These are phyloP conservation scores for Blastomyces parvus DNA, from an alignment of 2,329 filamentous ascomycete genomes.

Conservation along the genomic window DNA sequence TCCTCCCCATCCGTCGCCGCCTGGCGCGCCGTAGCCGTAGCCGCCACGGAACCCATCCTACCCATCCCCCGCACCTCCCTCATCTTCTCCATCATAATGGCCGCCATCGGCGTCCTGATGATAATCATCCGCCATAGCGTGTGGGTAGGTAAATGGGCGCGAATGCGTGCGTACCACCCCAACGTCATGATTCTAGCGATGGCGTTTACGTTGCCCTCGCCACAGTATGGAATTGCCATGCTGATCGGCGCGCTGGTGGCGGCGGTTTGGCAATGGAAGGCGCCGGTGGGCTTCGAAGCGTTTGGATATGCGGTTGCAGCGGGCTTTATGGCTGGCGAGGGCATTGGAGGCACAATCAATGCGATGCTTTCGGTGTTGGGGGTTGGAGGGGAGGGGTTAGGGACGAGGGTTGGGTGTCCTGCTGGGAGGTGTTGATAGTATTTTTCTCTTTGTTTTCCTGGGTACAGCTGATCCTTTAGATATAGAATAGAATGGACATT, in stretches of 20 bases:
- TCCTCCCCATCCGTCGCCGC: slow-evolving; percentile 53
- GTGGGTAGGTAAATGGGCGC: slow-evolving; percentile 9
- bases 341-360: slow-evolving; percentile 54
- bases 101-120: slow-evolving; percentile 18
- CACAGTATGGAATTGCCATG: slow-evolving; percentile 51
- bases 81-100: slow-evolving; percentile 47
- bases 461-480: neutral
- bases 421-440: slow-evolving; percentile 15
- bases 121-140: slow-evolving; percentile 9
- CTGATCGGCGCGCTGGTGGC: slow-evolving; percentile 46
- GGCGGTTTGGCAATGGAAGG: slow-evolving; percentile 47
- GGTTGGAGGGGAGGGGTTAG: slow-evolving; percentile 30
- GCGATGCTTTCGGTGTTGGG: slow-evolving; percentile 40
- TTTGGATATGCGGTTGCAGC: slow-evolving; percentile 52
- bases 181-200: slow-evolving; percentile 41
- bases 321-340: slow-evolving; percentile 55
- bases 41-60: slow-evolving; percentile 49
- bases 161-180: slow-evolving; percentile 12
- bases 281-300: slow-evolving; percentile 45
- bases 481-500: neutral
- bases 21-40: slow-evolving; percentile 56
- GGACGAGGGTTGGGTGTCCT: slow-evolving; percentile 36
- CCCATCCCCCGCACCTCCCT: slow-evolving; percentile 44
- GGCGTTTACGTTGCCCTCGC: slow-evolving; percentile 49
- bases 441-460: neutral